Base-by-base conservation (phyloP, 179 eudicot species). In the Camellia oleifera region DNA sequence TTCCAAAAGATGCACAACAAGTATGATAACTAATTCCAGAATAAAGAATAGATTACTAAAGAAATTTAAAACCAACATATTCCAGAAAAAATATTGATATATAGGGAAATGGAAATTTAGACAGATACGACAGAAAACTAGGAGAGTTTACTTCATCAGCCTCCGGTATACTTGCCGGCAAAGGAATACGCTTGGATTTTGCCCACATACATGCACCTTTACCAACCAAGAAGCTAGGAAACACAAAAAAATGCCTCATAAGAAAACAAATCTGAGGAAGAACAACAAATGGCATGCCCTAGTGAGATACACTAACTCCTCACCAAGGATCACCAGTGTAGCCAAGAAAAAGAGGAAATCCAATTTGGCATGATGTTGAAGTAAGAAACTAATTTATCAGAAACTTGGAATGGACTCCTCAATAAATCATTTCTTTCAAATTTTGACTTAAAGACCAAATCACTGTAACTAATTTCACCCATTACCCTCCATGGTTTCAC, bases 151-250 rank as follows among this genome's bases (percentile, higher is more conserved):
- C 98, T 91, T 93, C 82, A 64, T 97, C 89, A 45, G 86, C 90
- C 78, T 93, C 93, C 65, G 23, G 78, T 69, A 85, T 56, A 48
- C 89, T 81, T 45, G 76, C 90, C 26, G 88, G 88, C 18, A 87
- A 58, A 70, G 64, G 67, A 80, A 97, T 72, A 61, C 91, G 94
- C 84, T 88, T 97, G 56, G 93, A 87, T 53, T 85, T 81, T 10
- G 97, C 98, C 99, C 99, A 97, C 79, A 48, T 57, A 17, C 83
- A 90, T 67, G 97, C 99, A 78, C 98, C 99, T 85, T 93, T 95
- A 64, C 97, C 98, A 81, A 87, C 99, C 85, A 97, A 89, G 85
- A 97, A 94, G 83, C 99, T 96, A 88, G 73, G 75, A 75, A 77
- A 74, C 46, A 82, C 3, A 40, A 53, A 17, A 75, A 26, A 72